Percentiles rank a stretch among this genome's conserved stretches.
These are phyloP conservation scores for Aspergillus proliferans DNA, from an alignment of 2,329 filamentous ascomycete species.

Conservation along the genomic window DNA sequence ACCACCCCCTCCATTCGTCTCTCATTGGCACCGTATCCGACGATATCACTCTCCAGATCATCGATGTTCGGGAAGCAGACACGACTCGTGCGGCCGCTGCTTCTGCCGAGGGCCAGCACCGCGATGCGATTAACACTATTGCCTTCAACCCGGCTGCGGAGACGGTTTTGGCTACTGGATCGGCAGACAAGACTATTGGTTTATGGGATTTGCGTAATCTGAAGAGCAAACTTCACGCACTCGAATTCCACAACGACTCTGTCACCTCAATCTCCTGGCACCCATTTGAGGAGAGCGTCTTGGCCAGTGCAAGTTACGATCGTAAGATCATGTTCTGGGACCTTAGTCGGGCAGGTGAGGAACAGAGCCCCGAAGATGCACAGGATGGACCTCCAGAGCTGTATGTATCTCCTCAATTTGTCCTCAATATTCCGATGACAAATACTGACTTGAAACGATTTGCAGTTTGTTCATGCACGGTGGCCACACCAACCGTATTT, in stretches of 20 bases:
- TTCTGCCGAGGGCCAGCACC: constrained; percentile 67
- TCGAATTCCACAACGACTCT: constrained; percentile 80
- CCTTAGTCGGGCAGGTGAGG: constrained; percentile 80
- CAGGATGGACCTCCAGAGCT: constrained; percentile 93
- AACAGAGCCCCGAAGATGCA: constrained; percentile 88
- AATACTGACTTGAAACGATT: constrained; percentile 4
- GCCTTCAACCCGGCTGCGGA: constrained; percentile 93
- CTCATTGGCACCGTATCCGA: constrained; percentile 93
- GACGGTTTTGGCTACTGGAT: constrained; percentile 83
- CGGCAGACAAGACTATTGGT: constrained; percentile 88
- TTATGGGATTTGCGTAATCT: constrained; percentile 93
- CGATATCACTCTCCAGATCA: constrained; percentile 84
- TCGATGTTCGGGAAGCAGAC: constrained; percentile 70
- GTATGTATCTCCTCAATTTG: constrained; percentile 47
- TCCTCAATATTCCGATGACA: neutral
- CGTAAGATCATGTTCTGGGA: constrained; percentile 96
- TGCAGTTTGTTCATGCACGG: constrained; percentile 92
- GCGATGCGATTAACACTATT: constrained; percentile 90
- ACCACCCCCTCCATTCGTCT: constrained; percentile 77
- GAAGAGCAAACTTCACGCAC: constrained; percentile 79
- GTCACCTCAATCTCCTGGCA: constrained; percentile 95
- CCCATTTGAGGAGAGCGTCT: constrained; percentile 77
- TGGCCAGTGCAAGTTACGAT: constrained; percentile 90
- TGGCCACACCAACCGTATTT: constrained; percentile 92
- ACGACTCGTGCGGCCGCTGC: constrained; percentile 59